Conservation (phyloP, 2,329 filamentous ascomycete species). For the Alternaria dauci region DNA sequence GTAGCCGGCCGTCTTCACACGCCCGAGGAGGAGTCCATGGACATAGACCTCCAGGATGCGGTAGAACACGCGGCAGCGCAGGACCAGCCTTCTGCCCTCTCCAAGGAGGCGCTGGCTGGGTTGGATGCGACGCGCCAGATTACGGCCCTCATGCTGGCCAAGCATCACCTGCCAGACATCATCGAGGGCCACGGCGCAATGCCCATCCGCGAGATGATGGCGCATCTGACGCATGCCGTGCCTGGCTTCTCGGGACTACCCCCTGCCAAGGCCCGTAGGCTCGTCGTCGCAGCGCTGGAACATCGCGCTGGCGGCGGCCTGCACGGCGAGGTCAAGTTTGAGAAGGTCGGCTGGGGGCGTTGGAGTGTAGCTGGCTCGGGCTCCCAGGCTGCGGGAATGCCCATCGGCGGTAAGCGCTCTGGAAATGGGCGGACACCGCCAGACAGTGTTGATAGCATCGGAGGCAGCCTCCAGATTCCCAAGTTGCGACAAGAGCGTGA, state of each 20-base stretch:
- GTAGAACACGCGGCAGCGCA: slow-evolving; percentile 61
- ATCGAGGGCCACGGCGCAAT: slow-evolving; percentile 87
- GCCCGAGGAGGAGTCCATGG: slow-evolving; percentile 67
- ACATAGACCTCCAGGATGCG: slow-evolving; percentile 82
- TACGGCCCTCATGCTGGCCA: slow-evolving; percentile 84
- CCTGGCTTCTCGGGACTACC: slow-evolving; percentile 91
- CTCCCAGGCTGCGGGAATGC: slow-evolving; percentile 62
- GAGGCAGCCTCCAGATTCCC: slow-evolving; percentile 59
- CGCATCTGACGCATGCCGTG: slow-evolving; percentile 89
- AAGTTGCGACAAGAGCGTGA: slow-evolving; percentile 45
- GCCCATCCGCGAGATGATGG: slow-evolving; percentile 95
- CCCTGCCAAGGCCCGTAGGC: slow-evolving; percentile 85
- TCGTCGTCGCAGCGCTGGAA: slow-evolving; percentile 93
- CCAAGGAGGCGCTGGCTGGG: slow-evolving; percentile 61
- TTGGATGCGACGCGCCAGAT: slow-evolving; percentile 82
- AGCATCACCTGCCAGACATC: slow-evolving; percentile 89
- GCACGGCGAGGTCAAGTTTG: slow-evolving; percentile 80
- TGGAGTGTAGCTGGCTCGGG: slow-evolving; percentile 73
- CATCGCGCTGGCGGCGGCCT: slow-evolving; percentile 70
- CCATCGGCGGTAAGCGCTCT: slow-evolving; percentile 49
- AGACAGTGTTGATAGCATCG: slow-evolving; percentile 55
- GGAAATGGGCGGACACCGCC: slow-evolving; percentile 56
- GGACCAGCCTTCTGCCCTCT: slow-evolving; percentile 54
- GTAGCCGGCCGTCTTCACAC: slow-evolving; percentile 57
- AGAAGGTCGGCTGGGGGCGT: slow-evolving; percentile 96